A percentile compares a stretch with the other conserved stretches of the same genome.
Evolutionary conservation across 2,329 filamentous ascomycete species (phyloP).

Genomic region (Claviceps sp.): DNA sequence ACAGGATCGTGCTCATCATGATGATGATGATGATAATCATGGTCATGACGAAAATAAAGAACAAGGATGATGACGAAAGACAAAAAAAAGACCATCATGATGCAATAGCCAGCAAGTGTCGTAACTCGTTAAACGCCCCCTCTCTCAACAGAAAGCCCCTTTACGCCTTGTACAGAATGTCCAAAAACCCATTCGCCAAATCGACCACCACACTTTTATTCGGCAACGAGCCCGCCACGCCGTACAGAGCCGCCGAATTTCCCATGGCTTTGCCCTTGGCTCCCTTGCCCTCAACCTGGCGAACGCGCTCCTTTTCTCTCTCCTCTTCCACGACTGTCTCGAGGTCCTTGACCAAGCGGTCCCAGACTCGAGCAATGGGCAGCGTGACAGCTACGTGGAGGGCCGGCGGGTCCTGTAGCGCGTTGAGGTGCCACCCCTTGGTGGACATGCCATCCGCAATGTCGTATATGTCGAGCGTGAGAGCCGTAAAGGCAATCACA

Average conservation of each 20-base stretch:
- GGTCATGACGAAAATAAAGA: neutral
- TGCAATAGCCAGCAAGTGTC: neutral
- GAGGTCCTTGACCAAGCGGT: slow-evolving; percentile 63
- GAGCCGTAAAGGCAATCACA: slow-evolving; percentile 78
- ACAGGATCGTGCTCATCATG: neutral
- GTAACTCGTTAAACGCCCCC: neutral
- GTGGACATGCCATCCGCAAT: slow-evolving; percentile 76
- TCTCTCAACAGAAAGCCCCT: neutral
- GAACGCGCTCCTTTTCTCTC: slow-evolving; percentile 66
- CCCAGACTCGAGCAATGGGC: slow-evolving; percentile 69
- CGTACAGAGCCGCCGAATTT: slow-evolving; percentile 80
- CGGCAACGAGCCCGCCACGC: slow-evolving; percentile 84
- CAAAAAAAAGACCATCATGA: neutral
- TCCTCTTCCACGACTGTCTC: slow-evolving; percentile 56
- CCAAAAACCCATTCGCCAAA: slow-evolving; percentile 79
- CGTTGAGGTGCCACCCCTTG: slow-evolving; percentile 91
- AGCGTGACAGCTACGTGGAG: slow-evolving; percentile 91
- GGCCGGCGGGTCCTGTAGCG: slow-evolving; percentile 78
- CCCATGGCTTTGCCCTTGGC: slow-evolving; percentile 54
- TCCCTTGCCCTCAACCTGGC: slow-evolving; percentile 54
- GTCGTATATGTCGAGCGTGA: slow-evolving; percentile 83
- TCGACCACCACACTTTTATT: slow-evolving; percentile 93
- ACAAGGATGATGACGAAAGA: neutral
- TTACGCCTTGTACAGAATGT: slow-evolving; percentile 81
- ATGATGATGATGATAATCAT: neutral